These are phyloP conservation scores for Trichoderma lentiforme DNA, from an alignment of 2,329 filamentous ascomycete species.

Conservation along the genomic window DNA sequence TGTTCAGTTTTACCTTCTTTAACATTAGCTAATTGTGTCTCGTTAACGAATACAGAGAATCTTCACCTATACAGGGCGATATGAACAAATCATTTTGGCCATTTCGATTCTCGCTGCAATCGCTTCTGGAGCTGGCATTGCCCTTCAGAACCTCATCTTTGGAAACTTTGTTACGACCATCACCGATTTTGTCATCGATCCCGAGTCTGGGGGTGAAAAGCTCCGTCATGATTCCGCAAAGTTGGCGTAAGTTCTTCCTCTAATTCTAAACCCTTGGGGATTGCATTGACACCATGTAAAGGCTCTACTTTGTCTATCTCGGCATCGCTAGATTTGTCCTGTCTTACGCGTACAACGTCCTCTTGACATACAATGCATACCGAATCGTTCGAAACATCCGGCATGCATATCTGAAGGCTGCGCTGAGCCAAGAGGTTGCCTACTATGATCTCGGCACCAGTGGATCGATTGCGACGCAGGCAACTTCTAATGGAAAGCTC, in stretches of 20 bases:
- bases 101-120: constrained; percentile 31
- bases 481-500: constrained; percentile 44
- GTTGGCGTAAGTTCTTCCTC: constrained; percentile 29
- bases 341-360: constrained; percentile 44
- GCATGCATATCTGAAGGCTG: constrained; percentile 47
- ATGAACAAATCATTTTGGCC: neutral
- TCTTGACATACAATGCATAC: constrained; percentile 49
- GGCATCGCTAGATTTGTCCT: constrained; percentile 52
- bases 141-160: constrained; percentile 39
- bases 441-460: constrained; percentile 44
- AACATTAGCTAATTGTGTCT: neutral
- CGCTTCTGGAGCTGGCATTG: constrained; percentile 37
- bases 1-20: neutral
- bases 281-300: constrained; percentile 34
- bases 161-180: constrained; percentile 37
- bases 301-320: constrained; percentile 57
- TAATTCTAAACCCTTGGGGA: too few relatives aligned
- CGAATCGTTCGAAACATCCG: constrained; percentile 49
- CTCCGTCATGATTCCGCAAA: constrained; percentile 32
- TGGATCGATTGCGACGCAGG: constrained; percentile 42
- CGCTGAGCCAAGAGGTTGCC: constrained; percentile 49
- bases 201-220: constrained; percentile 22
- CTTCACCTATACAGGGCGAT: neutral
- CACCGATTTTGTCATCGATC: constrained; percentile 31
- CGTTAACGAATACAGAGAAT: constrained; percentile 4